Base-by-base conservation (phyloP, 371 early-diverging fungal species). In the Rhizopus microsporus region DNA sequence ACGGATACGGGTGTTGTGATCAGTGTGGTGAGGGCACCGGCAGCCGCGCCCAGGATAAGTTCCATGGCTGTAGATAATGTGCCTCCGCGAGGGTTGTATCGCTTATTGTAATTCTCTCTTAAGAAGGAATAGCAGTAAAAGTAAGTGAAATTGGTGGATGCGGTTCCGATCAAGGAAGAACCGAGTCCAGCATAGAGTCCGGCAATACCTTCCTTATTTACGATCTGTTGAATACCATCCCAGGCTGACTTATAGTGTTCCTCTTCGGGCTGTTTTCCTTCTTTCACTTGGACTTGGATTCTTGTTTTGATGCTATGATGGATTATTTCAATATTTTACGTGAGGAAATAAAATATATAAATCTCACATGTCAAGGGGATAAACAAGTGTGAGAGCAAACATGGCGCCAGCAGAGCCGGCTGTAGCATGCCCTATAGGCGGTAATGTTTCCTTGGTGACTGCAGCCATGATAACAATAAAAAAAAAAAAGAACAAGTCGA, bases 311-410 rank as follows among this genome's bases (percentile, higher is more conserved):
- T 88, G 49, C 95, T 94, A 70, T 37, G 7, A 48, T 48, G n/a
- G 30, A 33, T 44, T 40, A 16, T 31, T 40, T 31, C 32, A 33
- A 37, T 31, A 15, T 30, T 7, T 30, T 31, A 48, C 16, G 9
- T 12, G 29, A 15, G 15, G 15, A 51, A 17, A 43, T 38, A 62
- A 43, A 50, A 42, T 38, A 46, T 38, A 77, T 32, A 16, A 34
- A 38, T 51, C 89, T 81, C 83, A 94, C 95, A 96, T 93, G 74
- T 97, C 98, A 38, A 97, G 84, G 16, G 98, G 98, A 76, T 96
- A 98, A 40, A 92, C 91, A 46, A 92, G 75, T 9, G 89, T 71
- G 66, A 94, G 82, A 9, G 98, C 95, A 57, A 96, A 86, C 71
- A 93, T 89, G 37, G 97, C 94, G 38, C 97, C 95, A 33, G 88